Conservation (phyloP, 257 asterid genomes). For the Striga asiatica region DNA sequence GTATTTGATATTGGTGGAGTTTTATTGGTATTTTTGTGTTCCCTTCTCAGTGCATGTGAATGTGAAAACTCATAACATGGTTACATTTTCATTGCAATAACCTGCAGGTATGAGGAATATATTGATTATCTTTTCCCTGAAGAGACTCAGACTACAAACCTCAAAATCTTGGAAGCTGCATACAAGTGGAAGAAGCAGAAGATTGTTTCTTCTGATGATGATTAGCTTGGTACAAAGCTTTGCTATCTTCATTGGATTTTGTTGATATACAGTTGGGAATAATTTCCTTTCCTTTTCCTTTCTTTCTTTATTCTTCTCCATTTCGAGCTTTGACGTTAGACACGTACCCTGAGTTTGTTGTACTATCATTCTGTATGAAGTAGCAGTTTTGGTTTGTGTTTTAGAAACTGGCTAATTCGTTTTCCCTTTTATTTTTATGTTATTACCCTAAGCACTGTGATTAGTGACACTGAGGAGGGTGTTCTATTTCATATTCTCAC, state of each 20-base stretch:
- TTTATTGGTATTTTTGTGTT: too few species aligned
- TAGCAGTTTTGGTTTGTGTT: not conserved
- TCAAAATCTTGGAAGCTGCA: slow-evolving; percentile 86
- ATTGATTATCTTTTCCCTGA: slow-evolving; percentile 87
- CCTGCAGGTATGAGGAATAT: slow-evolving; percentile 79
- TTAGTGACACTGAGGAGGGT: not conserved
- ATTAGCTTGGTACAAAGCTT: slow-evolving; percentile 18
- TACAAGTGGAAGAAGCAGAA: slow-evolving; percentile 89
- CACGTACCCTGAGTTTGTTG: not conserved
- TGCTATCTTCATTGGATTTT: not conserved
- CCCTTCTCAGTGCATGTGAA: too few species aligned
- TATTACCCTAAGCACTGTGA: not conserved
- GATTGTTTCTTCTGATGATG: slow-evolving; percentile 27
- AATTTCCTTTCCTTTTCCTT: not conserved
- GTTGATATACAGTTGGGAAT: not conserved
- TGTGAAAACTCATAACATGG: too few species aligned
- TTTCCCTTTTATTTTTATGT: not conserved
- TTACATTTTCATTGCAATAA: slow-evolving; percentile 2
- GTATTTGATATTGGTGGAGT: not conserved
- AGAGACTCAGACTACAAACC: slow-evolving; percentile 58
- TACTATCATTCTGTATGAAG: not conserved
- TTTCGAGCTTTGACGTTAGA: not conserved
- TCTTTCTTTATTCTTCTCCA: too few species aligned
- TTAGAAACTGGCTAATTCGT: not conserved
- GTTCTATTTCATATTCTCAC: too few species aligned